Evolutionary conservation across 2,329 filamentous ascomycete genomes (phyloP).

Genomic region (Pestalotiopsis sp.): DNA sequence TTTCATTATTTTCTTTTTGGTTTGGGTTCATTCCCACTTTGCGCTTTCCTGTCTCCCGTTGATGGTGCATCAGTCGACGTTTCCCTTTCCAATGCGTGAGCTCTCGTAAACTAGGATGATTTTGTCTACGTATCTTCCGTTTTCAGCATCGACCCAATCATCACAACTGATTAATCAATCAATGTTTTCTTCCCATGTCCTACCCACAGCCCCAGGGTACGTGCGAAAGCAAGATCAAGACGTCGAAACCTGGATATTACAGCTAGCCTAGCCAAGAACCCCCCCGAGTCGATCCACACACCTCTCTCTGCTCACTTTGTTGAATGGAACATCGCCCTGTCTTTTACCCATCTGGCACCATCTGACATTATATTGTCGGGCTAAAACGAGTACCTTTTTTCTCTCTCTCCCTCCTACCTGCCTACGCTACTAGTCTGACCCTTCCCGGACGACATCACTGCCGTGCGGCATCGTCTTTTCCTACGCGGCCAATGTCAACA

Average conservation of each 20-base stretch:
- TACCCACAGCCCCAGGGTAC: conserved; percentile 12
- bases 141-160: not conserved
- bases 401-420: not conserved
- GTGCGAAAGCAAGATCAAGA: conserved; percentile 14
- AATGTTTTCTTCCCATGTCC: conserved; percentile 13
- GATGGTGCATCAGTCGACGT: not conserved
- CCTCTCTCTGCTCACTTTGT: not conserved
- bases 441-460: not conserved
- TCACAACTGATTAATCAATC: not conserved
- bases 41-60: not conserved
- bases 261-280: conserved; percentile 7
- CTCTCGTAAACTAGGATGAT: not conserved
- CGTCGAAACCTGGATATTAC: conserved; percentile 9
- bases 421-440: not conserved
- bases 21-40: not conserved
- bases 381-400: not conserved
- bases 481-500: conserved; percentile 5
- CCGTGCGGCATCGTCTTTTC: not conserved
- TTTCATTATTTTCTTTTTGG: not conserved
- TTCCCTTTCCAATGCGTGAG: not conserved
- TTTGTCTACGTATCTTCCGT: not conserved
- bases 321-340: conserved; percentile 9
- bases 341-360: not conserved
- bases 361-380: conserved; percentile 5
- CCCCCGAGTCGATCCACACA: conserved; percentile 6